Conservation (phyloP, 306 rosid genomes). For the Medicago arabica region DNA sequence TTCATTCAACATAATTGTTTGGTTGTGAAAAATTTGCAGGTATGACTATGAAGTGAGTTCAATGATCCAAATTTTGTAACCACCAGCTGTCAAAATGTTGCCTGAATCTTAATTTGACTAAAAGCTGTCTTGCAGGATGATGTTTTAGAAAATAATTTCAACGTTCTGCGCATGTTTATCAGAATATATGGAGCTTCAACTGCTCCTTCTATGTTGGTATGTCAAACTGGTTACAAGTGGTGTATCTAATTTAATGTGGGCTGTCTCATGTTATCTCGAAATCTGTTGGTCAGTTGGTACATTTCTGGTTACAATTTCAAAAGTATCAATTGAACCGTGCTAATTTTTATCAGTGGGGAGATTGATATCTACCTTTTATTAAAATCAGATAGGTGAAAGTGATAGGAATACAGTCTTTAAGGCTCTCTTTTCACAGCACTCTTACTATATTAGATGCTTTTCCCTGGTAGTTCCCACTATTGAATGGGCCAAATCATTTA, state of each 20-base stretch:
- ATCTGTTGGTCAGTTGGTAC: constrained; percentile 24
- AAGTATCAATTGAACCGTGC: neutral
- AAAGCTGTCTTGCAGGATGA: constrained; percentile 70
- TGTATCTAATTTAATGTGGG: constrained; percentile 24
- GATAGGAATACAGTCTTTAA: neutral
- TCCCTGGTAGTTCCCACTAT: neutral
- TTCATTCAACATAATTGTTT: constrained; percentile 48
- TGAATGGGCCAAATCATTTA: constrained; percentile 9
- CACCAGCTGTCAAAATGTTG: neutral
- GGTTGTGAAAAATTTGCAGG: constrained; percentile 58
- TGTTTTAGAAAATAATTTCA: constrained; percentile 86
- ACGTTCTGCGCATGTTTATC: constrained; percentile 85
- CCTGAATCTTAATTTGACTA: constrained; percentile 32
- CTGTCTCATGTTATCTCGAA: neutral
- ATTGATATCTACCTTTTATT: constrained; percentile 11
- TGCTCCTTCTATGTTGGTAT: constrained; percentile 78
- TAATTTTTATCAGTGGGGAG: neutral
- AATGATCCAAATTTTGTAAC: constrained; percentile 23
- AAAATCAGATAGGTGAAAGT: neutral
- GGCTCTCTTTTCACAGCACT: neutral
- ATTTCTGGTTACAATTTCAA: constrained; percentile 13
- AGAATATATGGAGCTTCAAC: constrained; percentile 72
- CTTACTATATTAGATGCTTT: neutral
- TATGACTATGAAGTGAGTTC: constrained; percentile 91
- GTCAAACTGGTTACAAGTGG: constrained; percentile 20